A percentile compares a stretch with the other conserved stretches of the same genome.
These are phyloP conservation scores for Paramecium pentaurelia DNA, from an alignment of 73 alveolate genomes.

Conservation along the genomic window DNA sequence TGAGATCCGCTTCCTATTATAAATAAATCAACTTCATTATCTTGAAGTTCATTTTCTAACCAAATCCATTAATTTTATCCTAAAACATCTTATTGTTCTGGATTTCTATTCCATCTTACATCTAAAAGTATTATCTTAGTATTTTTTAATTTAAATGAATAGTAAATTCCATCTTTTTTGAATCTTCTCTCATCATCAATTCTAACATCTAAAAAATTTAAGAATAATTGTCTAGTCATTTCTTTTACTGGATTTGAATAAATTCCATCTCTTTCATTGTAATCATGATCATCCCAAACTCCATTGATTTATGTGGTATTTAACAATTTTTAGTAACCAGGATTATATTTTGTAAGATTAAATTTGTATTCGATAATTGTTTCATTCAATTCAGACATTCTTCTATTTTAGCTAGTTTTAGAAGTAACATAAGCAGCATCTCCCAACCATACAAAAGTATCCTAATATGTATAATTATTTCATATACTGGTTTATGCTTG, in stretches of 20 bases:
- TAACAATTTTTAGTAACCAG: slow-evolving; percentile 43
- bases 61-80: slow-evolving; percentile 67
- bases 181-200: slow-evolving; percentile 49
- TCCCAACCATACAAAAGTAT: slow-evolving; percentile 54
- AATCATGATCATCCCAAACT: slow-evolving; percentile 82
- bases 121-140: slow-evolving; percentile 32
- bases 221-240: slow-evolving; percentile 48
- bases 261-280: slow-evolving; percentile 65
- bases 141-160: slow-evolving; percentile 51
- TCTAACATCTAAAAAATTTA: slow-evolving; percentile 70
- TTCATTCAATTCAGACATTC: slow-evolving; percentile 32
- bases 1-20: slow-evolving; percentile 65
- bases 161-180: slow-evolving; percentile 62
- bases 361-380: slow-evolving; percentile 22
- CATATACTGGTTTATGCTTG: neutral
- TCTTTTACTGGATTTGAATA: slow-evolving; percentile 35
- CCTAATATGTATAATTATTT: neutral
- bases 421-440: slow-evolving; percentile 65
- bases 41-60: slow-evolving; percentile 59
- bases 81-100: slow-evolving; percentile 58
- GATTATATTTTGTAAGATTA: slow-evolving; percentile 1
- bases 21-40: slow-evolving; percentile 24
- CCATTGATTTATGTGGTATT: slow-evolving; percentile 56
- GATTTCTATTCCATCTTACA: slow-evolving; percentile 69
- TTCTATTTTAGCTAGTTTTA: neutral